Evolutionary conservation across 495 filamentous ascomycete genomes (phyloP).

Genomic region (Xylona heveae): DNA sequence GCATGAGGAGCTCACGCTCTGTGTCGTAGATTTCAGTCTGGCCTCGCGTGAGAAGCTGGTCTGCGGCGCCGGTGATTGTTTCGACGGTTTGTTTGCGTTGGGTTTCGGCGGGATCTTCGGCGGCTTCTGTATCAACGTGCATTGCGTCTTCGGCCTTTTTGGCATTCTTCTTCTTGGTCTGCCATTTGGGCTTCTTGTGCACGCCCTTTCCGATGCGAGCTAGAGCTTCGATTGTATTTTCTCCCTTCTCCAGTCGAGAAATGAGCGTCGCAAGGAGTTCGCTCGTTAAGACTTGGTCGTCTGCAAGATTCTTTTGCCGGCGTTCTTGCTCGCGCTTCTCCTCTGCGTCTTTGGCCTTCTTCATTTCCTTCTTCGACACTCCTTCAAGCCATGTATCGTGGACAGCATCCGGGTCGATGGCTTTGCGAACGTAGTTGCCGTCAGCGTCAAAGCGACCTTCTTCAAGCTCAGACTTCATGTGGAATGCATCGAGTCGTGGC

Average conservation of each 20-base stretch:
- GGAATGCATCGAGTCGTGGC: slow-evolving; percentile 91
- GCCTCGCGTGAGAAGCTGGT: slow-evolving; percentile 60
- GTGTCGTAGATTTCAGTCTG: slow-evolving; percentile 77
- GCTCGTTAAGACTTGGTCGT: slow-evolving; percentile 52
- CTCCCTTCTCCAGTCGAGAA: slow-evolving; percentile 48
- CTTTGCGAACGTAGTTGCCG: slow-evolving; percentile 84
- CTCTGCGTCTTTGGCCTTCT: slow-evolving; percentile 65
- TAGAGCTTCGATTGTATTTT: slow-evolving; percentile 78
- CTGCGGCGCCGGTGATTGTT: slow-evolving; percentile 69
- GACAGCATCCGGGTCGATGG: slow-evolving; percentile 66
- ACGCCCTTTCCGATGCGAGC: slow-evolving; percentile 54
- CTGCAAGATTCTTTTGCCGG: slow-evolving; percentile 38
- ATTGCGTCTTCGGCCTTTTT: slow-evolving; percentile 41
- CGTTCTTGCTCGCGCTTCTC: slow-evolving; percentile 65
- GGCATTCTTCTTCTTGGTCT: slow-evolving; percentile 31
- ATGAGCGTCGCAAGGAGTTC: slow-evolving; percentile 61
- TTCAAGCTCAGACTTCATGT: slow-evolving; percentile 76
- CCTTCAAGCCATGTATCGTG: slow-evolving; percentile 90
- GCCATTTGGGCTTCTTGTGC: slow-evolving; percentile 38
- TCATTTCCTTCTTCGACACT: slow-evolving; percentile 81
- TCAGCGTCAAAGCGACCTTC: slow-evolving; percentile 79
- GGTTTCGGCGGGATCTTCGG: slow-evolving; percentile 48
- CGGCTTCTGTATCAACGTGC: slow-evolving; percentile 34
- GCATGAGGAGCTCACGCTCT: slow-evolving; percentile 61
- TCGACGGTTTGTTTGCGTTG: slow-evolving; percentile 53